Base-by-base conservation (phyloP, 208 protist species). In the Acanthamoeba castellanii region DNA sequence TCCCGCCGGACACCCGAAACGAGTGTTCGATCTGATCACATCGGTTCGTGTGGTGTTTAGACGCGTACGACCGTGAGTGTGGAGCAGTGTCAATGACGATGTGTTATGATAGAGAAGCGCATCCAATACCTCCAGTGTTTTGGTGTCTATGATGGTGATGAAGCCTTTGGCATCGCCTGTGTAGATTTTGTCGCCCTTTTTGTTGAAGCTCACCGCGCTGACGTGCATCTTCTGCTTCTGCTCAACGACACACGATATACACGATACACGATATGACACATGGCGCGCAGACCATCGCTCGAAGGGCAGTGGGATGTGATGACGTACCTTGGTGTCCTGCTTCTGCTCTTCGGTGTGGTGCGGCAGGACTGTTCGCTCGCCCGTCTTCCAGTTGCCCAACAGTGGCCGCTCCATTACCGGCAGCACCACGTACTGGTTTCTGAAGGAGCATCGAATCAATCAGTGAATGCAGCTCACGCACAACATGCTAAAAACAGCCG, bases 131-230 rank as follows among this genome's bases (percentile, higher is more conserved):
- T 95, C 45, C 27, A 88, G 64, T 6, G 34, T 92, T n/a, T 20
- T 32, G 18, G 93, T 70, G 37, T 95, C 78, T 8, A 95, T 91
- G 34, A 95, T 55, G 30, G 66, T 91, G 81, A 95, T 57, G 42
- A 92, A 32, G 25, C 93, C 93, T 37, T 95, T 95, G 25, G 74
- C 30, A 95, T 95, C 68, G 5, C 93, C 93, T 25, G 76, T 68
- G 64, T 92, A 95, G 4, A 95, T 95, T 22, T 61, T 88, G 50
- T 95, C 93, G 18, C 93, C 93, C 32, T 34, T 59, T 32, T 95
- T 93, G 66, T 91, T 95, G 50, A 89, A 95, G 45, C 47, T 89
- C 47, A 88, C 59, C 50, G 91, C 76, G n/a, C 25, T 72, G 9
- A 74, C 32, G 32, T 92, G 59, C 32, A 92, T 72, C 68, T 76